Evolutionary conservation across 768 basidiomycete genomes (phyloP).

Genomic region (Tricholoma sp.): DNA sequence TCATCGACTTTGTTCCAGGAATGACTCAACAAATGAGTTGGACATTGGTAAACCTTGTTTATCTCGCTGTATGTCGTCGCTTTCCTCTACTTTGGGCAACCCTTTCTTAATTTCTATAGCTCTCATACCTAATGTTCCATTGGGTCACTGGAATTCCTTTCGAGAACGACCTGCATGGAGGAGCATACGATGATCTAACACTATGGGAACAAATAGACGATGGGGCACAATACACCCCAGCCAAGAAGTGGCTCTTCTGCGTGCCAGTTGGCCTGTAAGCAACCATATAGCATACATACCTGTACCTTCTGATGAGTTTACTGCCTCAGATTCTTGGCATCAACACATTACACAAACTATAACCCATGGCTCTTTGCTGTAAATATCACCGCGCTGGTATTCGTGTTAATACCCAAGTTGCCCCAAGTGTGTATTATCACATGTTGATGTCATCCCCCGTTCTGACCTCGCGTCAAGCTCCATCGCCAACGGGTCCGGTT

Average conservation of each 20-base stretch:
- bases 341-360: constrained; percentile 98
- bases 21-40: constrained; percentile 94
- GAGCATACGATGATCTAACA: constrained; percentile 96
- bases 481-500: constrained; percentile 82
- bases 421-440: constrained; percentile 57
- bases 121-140: constrained; percentile 99
- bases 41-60: constrained; percentile 89
- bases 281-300: not conserved
- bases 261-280: constrained; percentile 87
- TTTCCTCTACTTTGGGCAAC: not conserved
- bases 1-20: constrained; percentile 90
- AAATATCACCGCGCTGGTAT: constrained; percentile 73
- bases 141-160: constrained; percentile 98
- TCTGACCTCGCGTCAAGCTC: constrained; percentile 40
- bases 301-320: constrained; percentile 5
- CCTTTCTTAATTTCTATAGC: constrained; percentile 33
- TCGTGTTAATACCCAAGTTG: constrained; percentile 93
- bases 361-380: constrained; percentile 90
- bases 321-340: constrained; percentile 76
- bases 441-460: constrained; percentile 16
- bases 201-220: constrained; percentile 99
- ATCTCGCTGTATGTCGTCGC: constrained; percentile 68
- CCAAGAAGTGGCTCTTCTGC: constrained; percentile 93
- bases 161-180: constrained; percentile 78
- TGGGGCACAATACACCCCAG: constrained; percentile 96